Percentiles rank a stretch among this genome's conserved stretches.
These are phyloP conservation scores for Solanum medicagineum DNA, from an alignment of 257 asterid genomes.

Conservation along the genomic window DNA sequence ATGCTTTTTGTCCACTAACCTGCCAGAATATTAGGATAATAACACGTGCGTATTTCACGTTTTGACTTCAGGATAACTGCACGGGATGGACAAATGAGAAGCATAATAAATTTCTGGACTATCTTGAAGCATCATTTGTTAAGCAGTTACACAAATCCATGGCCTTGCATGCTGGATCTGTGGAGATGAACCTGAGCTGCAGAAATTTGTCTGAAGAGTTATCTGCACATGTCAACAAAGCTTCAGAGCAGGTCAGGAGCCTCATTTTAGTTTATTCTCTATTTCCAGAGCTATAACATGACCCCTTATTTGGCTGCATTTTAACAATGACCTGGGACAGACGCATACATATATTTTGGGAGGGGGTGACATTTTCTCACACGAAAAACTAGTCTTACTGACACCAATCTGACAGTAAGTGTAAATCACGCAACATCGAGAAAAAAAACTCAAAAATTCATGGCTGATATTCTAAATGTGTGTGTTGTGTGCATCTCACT, in stretches of 20 bases:
- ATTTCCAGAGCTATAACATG: neutral
- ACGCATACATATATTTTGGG: neutral
- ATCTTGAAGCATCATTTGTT: constrained; percentile 63
- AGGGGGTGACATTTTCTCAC: neutral
- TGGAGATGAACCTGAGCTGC: constrained; percentile 10
- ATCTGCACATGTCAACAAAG: constrained; percentile 5
- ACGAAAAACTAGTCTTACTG: neutral
- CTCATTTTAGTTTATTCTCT: neutral
- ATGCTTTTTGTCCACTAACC: neutral
- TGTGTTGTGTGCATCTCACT: neutral
- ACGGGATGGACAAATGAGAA: constrained; percentile 60
- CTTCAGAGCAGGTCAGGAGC: constrained; percentile 37
- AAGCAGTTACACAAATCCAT: constrained; percentile 49
- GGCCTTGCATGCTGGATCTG: constrained; percentile 11
- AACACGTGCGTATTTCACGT: neutral
- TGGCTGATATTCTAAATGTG: neutral
- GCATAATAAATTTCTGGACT: constrained; percentile 54
- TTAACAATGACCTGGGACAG: neutral
- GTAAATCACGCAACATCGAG: neutral
- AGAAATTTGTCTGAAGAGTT: constrained; percentile 4
- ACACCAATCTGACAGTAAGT: neutral
- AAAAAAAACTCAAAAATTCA: neutral
- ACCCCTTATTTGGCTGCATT: neutral
- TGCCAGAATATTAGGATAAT: neutral
- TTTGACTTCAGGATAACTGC: constrained; percentile 30